Conservation (phyloP, 2,329 filamentous ascomycete genomes). For the Helminthosporium solani region DNA sequence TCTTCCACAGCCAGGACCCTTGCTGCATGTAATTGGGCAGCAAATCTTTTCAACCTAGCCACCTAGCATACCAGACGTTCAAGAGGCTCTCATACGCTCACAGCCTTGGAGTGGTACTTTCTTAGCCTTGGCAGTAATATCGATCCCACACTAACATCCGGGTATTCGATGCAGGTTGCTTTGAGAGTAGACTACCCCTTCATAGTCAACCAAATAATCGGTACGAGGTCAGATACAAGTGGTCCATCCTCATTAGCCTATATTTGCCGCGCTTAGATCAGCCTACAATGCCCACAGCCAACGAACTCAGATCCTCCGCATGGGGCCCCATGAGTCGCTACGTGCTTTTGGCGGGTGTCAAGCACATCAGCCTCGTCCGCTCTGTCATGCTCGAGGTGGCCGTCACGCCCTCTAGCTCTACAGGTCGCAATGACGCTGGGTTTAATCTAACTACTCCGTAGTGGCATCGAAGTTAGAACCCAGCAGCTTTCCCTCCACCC, state of each 20-base stretch:
- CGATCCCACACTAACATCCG: background rate
- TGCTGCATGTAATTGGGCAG: constrained; percentile 24
- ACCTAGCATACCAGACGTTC: constrained; percentile 21
- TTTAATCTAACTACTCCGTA: constrained; percentile 25
- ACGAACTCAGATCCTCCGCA: background rate
- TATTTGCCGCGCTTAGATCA: constrained; percentile 11
- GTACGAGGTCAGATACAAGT: constrained; percentile 15
- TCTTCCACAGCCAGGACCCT: constrained; percentile 20
- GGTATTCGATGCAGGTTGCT: too few relatives aligned
- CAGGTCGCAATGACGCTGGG: constrained; percentile 22
- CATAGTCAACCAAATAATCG: constrained; percentile 16
- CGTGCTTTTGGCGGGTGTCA: constrained; percentile 20
- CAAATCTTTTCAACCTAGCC: constrained; percentile 28
- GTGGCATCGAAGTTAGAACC: constrained; percentile 25
- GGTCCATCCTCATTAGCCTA: constrained; percentile 31
- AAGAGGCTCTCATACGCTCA: constrained; percentile 21
- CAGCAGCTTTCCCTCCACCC: constrained; percentile 18
- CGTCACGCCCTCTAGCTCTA: constrained; percentile 11
- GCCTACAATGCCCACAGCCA: background rate
- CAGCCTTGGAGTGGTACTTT: constrained; percentile 20
- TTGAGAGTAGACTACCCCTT: too few relatives aligned
- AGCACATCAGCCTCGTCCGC: background rate
- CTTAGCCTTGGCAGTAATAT: constrained; percentile 31
- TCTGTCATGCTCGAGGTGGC: too few relatives aligned
- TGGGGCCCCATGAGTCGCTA: background rate